phyloP scores from a whole-genome alignment of 108 stramenopile genomes.

The Nitzschia sp. region DNA sequence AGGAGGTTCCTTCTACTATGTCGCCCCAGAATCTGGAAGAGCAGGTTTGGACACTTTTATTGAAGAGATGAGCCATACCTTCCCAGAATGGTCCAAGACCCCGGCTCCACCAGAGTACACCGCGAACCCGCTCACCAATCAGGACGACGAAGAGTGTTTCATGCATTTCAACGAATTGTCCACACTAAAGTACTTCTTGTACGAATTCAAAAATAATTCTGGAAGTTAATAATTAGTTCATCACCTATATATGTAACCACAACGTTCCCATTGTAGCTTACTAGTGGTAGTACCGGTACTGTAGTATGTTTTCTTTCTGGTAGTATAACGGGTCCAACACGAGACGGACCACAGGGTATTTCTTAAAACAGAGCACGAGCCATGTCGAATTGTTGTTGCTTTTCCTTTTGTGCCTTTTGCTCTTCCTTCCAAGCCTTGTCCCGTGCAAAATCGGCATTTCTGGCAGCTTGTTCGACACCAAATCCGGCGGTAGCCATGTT shows the following conservation, averaged over 20 bases:
- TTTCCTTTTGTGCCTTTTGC: conserved; percentile 20
- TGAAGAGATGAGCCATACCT: conserved; percentile 46
- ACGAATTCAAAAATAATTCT: conserved; percentile 53
- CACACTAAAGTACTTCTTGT: conserved; percentile 61
- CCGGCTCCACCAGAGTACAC: conserved; percentile 49
- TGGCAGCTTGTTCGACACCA: conserved; percentile 31
- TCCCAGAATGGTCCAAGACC: conserved; percentile 23
- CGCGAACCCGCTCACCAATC: conserved; percentile 57
- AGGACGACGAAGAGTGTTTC: conserved; percentile 78
- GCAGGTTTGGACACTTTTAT: conserved; percentile 67
- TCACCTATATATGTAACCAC: too few species aligned
- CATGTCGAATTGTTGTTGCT: conserved; percentile 20
- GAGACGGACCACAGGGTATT: not conserved
- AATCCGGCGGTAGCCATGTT: conserved; percentile 21
- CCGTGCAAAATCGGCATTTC: conserved; percentile 31
- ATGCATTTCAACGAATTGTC: conserved; percentile 80
- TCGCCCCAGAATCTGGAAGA: conserved; percentile 52
- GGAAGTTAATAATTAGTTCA: too few species aligned
- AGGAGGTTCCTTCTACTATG: conserved; percentile 53
- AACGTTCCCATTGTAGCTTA: too few species aligned
- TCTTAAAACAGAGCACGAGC: conserved; percentile 17
- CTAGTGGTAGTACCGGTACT: too few species aligned
- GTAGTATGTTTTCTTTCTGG: too few species aligned
- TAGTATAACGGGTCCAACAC: too few species aligned
- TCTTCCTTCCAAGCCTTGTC: conserved; percentile 37